Percentiles rank a stretch among this genome's conserved stretches.
Evolutionary conservation across 1,139 yeast genomes (phyloP).

Genomic region (Sugiyamaella japonica): DNA sequence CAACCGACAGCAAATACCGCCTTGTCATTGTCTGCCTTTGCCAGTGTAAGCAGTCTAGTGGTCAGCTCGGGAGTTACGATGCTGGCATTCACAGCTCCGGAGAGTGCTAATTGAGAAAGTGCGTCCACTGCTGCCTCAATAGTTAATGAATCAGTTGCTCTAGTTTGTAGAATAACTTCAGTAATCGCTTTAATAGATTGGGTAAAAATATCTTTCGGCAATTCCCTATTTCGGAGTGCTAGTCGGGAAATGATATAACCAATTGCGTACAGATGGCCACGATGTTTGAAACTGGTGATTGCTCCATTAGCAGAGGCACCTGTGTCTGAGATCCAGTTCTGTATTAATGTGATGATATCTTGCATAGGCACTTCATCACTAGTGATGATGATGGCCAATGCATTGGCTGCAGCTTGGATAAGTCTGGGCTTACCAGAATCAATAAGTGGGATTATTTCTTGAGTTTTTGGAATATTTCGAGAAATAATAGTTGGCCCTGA

Average conservation of each 20-base stretch:
- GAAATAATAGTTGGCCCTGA: conserved; percentile 33
- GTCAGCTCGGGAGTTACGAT: conserved; percentile 34
- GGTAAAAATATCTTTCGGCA: conserved; percentile 24
- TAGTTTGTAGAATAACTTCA: conserved; percentile 18
- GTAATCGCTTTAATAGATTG: conserved; percentile 17
- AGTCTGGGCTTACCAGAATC: conserved; percentile 34
- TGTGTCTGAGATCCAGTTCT: conserved; percentile 10
- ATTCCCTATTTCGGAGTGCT: conserved; percentile 19
- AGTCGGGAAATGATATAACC: conserved; percentile 58
- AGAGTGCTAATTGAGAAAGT: conserved; percentile 58
- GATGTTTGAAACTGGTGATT: conserved; percentile 17
- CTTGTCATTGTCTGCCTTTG: conserved; percentile 60
- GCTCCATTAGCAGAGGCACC: conserved; percentile 4
- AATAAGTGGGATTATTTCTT: conserved; percentile 26
- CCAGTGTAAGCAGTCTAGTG: conserved; percentile 40
- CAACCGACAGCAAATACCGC: conserved; percentile 59
- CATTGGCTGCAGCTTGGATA: conserved; percentile 45
- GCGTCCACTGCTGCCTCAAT: conserved; percentile 47
- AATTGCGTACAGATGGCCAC: conserved; percentile 43
- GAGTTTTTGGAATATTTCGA: conserved; percentile 16
- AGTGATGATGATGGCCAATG: conserved; percentile 58
- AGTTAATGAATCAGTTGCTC: conserved; percentile 13
- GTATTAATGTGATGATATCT: conserved; percentile 16
- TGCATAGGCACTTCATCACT: conserved; percentile 39
- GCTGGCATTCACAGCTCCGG: conserved; percentile 44